phyloP scores from a whole-genome alignment of 2,329 filamentous ascomycete genomes.

The Penicillium sp. region DNA sequence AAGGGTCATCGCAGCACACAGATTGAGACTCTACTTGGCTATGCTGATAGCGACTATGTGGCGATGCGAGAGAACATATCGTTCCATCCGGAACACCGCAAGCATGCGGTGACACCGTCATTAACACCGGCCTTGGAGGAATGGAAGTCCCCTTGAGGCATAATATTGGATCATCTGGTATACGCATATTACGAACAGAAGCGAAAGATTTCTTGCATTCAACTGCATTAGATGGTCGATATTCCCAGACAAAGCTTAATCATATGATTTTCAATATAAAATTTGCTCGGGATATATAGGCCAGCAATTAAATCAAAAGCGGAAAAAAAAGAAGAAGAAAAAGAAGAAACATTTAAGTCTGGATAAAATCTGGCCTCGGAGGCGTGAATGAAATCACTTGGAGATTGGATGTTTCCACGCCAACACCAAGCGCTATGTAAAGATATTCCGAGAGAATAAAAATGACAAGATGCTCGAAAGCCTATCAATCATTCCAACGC shows the following conservation, averaged over 20 bases:
- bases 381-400: not conserved
- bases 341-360: not conserved
- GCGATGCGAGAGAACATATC: slow-evolving; percentile 85
- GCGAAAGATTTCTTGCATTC: slow-evolving; percentile 2
- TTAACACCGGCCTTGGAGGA: slow-evolving; percentile 27
- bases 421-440: not conserved
- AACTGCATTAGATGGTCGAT: not conserved
- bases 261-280: not conserved
- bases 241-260: not conserved
- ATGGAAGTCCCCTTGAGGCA: slow-evolving; percentile 17
- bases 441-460: not conserved
- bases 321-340: too few species aligned
- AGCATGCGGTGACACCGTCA: slow-evolving; percentile 15
- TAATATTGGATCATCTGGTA: not conserved
- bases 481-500: slow-evolving; percentile 56
- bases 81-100: slow-evolving; percentile 42
- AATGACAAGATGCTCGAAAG: not conserved
- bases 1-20: slow-evolving; percentile 79
- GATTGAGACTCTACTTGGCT: slow-evolving; percentile 77
- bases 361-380: too few species aligned
- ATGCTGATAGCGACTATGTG: slow-evolving; percentile 92
- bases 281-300: not conserved
- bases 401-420: not conserved
- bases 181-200: slow-evolving; percentile 1
- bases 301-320: not conserved